phyloP scores from a whole-genome alignment of 257 asterid species.

The Solanum peruvianum region DNA sequence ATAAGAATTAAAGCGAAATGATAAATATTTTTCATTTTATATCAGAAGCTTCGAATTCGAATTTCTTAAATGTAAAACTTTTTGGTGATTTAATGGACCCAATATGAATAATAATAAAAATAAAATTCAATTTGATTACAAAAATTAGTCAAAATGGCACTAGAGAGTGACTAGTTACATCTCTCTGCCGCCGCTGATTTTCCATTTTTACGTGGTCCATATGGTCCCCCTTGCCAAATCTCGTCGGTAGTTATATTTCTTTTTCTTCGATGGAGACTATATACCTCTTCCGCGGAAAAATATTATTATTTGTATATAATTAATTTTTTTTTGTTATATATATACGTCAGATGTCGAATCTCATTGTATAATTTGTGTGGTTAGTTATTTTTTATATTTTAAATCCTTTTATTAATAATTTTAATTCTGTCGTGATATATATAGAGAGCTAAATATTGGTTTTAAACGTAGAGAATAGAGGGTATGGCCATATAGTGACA shows the following conservation, averaged over 20 bases:
- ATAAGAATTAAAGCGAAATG: no score
- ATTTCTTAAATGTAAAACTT: accelerated
- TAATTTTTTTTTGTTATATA: no score
- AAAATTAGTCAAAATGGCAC: neutral
- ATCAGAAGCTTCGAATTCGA: no score
- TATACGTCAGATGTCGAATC: accelerated
- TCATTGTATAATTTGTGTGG: accelerated
- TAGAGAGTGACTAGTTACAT: neutral
- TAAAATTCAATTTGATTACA: neutral
- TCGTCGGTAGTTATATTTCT: neutral
- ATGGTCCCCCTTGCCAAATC: neutral
- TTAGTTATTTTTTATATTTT: no score
- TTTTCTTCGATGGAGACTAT: neutral
- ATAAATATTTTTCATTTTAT: no score
- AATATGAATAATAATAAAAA: no score
- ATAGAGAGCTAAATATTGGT: neutral
- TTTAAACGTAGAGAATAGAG: neutral
- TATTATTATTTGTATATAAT: no score
- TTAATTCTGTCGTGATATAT: no score
- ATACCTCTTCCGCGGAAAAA: accelerated
- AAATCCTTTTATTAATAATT: no score
- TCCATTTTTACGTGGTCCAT: neutral
- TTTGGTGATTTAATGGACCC: accelerated
- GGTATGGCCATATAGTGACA: neutral
- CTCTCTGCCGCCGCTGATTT: neutral